Evolutionary conservation across 140 eudicot genomes (phyloP), one percentile per base, ranked within the genome.

Genomic region (Erigeron philadelphicus): DNA sequence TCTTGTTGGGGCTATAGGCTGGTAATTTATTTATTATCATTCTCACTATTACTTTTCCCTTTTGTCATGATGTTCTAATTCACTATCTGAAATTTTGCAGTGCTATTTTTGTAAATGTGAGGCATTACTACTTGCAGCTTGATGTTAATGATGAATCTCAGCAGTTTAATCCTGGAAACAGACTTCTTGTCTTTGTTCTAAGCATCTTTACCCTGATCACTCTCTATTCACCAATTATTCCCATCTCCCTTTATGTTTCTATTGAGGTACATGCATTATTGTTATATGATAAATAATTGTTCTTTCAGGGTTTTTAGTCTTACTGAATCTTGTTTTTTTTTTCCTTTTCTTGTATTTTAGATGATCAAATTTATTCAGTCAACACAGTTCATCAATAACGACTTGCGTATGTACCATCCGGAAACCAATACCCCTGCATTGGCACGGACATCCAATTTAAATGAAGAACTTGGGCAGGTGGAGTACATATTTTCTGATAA

Each of bases 401-500:
- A 92, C 70, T 79, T 92, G 75, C 95, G 63, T 80, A 92, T 92
- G 98, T 92, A 86, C 82, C 96, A 88, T 70, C 55, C 76, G 42
- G 95, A 87, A 79, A 82, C 95, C 73, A 92, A 92, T 55, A 88
- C 96, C 46, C 90, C 98, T 41, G 98, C 98, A 58, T 81, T 80
- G 83, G 96, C 98, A 55, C 82, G 98, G 40, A 92, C 98, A 18
- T 92, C 98, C 59, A 92, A 92, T 82, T 84, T 92, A 23, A 92
- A 92, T 78, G 98, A 92, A 84, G 98, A 92, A 81, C 96, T 92
- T 79, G 98, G 98, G 47, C 96, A 92, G 88, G 93, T 92, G 62
- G 98, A 92, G 74, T 92, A 86, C 70, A 85, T 92, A 66, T 92
- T 92, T 62, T 82, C 96, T 67, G 98, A 92, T 78, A 92, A 92